These are phyloP conservation scores for Russula emetica DNA, from an alignment of 768 basidiomycete species.

Conservation along the genomic window DNA sequence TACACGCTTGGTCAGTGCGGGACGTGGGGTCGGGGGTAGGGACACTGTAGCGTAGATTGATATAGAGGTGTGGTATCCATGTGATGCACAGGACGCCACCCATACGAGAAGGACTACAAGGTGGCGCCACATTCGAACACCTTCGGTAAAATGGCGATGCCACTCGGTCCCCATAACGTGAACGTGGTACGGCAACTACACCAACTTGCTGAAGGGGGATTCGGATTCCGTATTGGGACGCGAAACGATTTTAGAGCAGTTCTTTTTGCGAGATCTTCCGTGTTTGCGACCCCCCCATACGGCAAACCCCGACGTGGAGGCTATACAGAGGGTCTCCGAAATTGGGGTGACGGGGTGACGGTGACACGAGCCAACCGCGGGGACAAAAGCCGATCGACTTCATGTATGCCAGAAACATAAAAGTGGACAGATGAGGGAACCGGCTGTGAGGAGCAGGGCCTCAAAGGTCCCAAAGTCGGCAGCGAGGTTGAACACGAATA, in stretches of 20 bases:
- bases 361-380: neutral
- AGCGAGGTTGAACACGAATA: constrained; percentile 39
- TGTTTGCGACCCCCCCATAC: neutral
- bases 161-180: neutral
- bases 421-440: constrained; percentile 13
- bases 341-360: too few relatives aligned
- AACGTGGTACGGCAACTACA: neutral
- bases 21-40: neutral
- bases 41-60: neutral
- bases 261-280: neutral
- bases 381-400: neutral
- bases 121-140: neutral
- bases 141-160: neutral
- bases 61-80: neutral
- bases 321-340: too few relatives aligned
- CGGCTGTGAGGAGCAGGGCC: constrained; percentile 10
- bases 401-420: constrained; percentile 8
- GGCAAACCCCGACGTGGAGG: neutral
- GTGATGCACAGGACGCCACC: neutral
- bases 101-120: neutral
- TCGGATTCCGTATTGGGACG: neutral
- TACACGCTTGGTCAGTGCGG: neutral
- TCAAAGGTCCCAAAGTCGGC: neutral
- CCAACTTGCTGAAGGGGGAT: neutral
- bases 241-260: neutral